Evolutionary conservation across 345 rosid species (phyloP), one percentile per base, ranked within the genome.

Genomic region (Sisymbrium altissimum): DNA sequence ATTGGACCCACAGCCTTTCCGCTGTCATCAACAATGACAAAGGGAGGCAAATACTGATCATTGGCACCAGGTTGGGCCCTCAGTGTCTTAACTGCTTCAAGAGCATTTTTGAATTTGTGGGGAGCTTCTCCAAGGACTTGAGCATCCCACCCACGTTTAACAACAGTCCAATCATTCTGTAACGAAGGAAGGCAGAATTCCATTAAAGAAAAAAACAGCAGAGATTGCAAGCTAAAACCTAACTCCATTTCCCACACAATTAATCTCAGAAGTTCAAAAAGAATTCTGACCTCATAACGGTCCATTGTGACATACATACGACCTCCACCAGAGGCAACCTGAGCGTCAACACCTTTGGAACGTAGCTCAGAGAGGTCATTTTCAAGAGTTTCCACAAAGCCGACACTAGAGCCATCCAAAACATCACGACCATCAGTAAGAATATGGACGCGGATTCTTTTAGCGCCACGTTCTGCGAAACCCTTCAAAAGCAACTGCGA

Each of bases 341-440:
- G 87, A 27, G 98, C 97, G 82, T 95, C 99, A 68, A 87, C 72
- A 72, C 98, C 99, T 44, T 90, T 92, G 15, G 71, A 76, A 13
- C 90, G 84, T 55, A 95, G 76, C 3, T 77, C 72, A 50, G 84
- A 85, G 13, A 95, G 85, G 58, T 87, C 91, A 10, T 70, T 81
- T 80, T 88, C 98, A 70, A 95, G 87, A 50, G 90, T 92, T 74
- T 95, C 97, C 25, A 84, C 94, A 79, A 88, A 92, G 17, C 88
- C 93, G 9, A 95, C 83, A 55, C 99, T 95, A 46, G 98, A 83
- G 3, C 99, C 98, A 82, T 95, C 99, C 80, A 90, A 80, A 77
- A 92, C 99, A 87, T 95, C 99, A 68, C 97, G 96, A 40, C 99
- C 99, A 81, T 95, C 99, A 5, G 98, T 95, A 66, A 95, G 97